Evolutionary conservation across 352 stramenopile genomes (phyloP).

Genomic region (Phytophthora citrophthora): DNA sequence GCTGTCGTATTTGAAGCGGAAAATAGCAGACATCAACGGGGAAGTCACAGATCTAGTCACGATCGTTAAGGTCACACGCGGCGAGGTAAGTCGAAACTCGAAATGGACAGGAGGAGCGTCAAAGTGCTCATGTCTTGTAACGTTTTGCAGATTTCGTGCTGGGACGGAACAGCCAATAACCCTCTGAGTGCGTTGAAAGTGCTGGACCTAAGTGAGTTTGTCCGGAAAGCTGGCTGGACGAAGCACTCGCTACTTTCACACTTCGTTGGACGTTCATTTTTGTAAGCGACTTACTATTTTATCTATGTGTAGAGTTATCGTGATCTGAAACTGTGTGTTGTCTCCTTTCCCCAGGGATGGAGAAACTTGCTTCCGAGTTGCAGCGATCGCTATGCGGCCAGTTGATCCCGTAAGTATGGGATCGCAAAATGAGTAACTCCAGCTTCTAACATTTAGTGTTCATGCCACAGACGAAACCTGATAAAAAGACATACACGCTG

Average conservation of each 20-base stretch:
- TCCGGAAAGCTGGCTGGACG: conserved; percentile 69
- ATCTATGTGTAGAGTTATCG: background rate
- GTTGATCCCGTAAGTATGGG: conserved; percentile 43
- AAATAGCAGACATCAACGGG: conserved; percentile 45
- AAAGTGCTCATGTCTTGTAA: background rate
- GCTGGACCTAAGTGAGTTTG: conserved; percentile 79
- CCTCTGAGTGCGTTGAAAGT: conserved; percentile 50
- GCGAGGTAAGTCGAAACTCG: conserved; percentile 44
- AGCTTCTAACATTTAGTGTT: background rate
- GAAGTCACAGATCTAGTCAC: conserved; percentile 79
- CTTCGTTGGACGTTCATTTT: conserved; percentile 73
- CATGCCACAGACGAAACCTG: conserved; percentile 49
- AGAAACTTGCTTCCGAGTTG: conserved; percentile 52
- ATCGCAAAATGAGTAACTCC: background rate
- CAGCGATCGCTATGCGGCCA: conserved; percentile 48
- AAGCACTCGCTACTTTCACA: conserved; percentile 78
- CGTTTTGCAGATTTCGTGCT: conserved; percentile 63
- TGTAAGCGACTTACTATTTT: conserved; percentile 34
- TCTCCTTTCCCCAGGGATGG: conserved; percentile 40
- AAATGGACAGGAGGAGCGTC: background rate
- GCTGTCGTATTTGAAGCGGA: conserved; percentile 48
- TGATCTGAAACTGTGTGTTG: background rate
- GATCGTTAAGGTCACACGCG: conserved; percentile 72
- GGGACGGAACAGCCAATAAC: conserved; percentile 59
- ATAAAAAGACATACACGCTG: conserved; percentile 61